These are phyloP conservation scores for Triticum dicoccoides DNA, from an alignment of 176 grass and related monocot genomes.

Conservation along the genomic window DNA sequence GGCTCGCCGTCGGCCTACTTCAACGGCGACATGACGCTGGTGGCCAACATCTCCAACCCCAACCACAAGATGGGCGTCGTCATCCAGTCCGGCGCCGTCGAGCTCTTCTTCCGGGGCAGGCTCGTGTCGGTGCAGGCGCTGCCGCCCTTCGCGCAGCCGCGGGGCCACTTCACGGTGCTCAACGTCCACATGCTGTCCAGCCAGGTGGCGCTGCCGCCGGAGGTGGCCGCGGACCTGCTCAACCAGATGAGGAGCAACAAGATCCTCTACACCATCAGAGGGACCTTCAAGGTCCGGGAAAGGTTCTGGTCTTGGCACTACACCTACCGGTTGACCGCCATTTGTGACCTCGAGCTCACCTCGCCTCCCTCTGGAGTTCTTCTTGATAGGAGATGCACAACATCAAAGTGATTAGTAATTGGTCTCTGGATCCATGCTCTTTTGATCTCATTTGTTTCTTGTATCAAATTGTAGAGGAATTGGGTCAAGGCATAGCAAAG, in stretches of 20 bases:
- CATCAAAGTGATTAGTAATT: slow-evolving; percentile 34
- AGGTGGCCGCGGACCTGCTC: slow-evolving; percentile 53
- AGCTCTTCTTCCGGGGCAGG: slow-evolving; percentile 70
- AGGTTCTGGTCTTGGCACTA: slow-evolving; percentile 60
- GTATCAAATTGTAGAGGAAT: not conserved
- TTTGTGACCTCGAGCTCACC: slow-evolving; percentile 73
- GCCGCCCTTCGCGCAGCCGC: slow-evolving; percentile 60
- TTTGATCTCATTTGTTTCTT: not conserved
- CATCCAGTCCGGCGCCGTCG: slow-evolving; percentile 55
- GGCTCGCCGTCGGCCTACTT: slow-evolving; percentile 49
- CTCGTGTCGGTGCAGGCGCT: slow-evolving; percentile 66
- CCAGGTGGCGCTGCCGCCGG: slow-evolving; percentile 64
- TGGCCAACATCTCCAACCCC: slow-evolving; percentile 88
- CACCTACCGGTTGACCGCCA: slow-evolving; percentile 54
- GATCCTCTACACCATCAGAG: slow-evolving; percentile 63
- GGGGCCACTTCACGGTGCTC: slow-evolving; percentile 47
- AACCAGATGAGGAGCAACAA: slow-evolving; percentile 74
- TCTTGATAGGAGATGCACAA: slow-evolving; percentile 67
- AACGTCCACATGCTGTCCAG: slow-evolving; percentile 82
- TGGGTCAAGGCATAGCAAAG: no score
- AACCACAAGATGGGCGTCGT: slow-evolving; percentile 69
- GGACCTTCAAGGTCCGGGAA: slow-evolving; percentile 68
- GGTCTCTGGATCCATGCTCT: not conserved
- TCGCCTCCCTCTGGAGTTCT: slow-evolving; percentile 80
- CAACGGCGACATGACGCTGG: slow-evolving; percentile 76